Percentiles rank a stretch among this genome's conserved stretches.
phyloP scores from a whole-genome alignment of 73 alveolate genomes.

The Tetrahymena elliotti region DNA sequence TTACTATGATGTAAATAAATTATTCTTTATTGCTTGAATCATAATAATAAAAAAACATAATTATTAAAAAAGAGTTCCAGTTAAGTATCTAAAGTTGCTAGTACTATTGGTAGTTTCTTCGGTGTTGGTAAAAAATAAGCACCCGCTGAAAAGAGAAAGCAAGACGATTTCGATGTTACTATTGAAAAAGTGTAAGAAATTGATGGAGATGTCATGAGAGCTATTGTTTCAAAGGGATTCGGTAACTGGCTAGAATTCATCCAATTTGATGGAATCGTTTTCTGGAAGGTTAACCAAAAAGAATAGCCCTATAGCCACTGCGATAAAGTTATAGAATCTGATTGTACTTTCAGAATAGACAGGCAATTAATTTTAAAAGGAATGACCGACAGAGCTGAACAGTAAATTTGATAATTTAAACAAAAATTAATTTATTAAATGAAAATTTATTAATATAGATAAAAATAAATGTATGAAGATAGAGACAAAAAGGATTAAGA shows the following conservation, averaged over 20 bases:
- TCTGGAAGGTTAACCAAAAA: background rate
- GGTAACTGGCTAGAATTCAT: background rate
- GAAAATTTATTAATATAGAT: background rate
- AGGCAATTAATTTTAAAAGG: background rate
- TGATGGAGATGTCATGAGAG: background rate
- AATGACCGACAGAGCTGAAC: background rate
- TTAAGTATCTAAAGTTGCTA: background rate
- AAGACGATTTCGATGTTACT: background rate
- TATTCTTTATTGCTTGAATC: no score
- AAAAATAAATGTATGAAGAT: background rate
- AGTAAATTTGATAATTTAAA: background rate
- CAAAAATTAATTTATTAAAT: background rate
- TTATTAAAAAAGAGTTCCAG: background rate
- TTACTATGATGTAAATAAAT: background rate
- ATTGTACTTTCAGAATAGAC: background rate
- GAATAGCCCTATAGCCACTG: background rate
- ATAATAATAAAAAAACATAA: background rate
- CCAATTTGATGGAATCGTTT: background rate
- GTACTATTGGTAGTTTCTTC: background rate
- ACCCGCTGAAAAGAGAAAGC: background rate
- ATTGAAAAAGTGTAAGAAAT: background rate
- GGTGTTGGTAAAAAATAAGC: background rate
- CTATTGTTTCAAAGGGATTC: background rate
- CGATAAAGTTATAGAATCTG: background rate
- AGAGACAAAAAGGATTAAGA: background rate